Evolutionary conservation across 805 yeast species (phyloP).

Genomic region (Kodamaea fukazawae): DNA sequence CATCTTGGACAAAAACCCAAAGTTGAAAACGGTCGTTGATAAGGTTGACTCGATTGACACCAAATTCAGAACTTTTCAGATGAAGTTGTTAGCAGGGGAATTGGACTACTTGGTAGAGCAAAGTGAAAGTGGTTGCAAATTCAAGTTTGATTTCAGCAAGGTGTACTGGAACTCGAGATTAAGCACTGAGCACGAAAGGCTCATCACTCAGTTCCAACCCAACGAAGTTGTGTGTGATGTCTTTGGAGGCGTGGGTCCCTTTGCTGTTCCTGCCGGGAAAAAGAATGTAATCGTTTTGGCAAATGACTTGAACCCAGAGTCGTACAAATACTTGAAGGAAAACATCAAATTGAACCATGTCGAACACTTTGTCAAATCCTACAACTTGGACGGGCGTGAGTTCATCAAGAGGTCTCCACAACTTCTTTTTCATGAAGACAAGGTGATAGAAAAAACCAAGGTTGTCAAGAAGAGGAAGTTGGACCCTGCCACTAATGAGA

Average conservation of each 20-base stretch:
- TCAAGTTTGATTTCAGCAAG: conserved; percentile 83
- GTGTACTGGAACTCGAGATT: conserved; percentile 98
- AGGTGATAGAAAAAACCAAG: conserved; percentile 34
- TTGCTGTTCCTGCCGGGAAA: conserved; percentile 93
- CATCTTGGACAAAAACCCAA: conserved; percentile 80
- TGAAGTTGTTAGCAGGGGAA: conserved; percentile 91
- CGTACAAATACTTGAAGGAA: conserved; percentile 63
- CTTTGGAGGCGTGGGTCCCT: conserved; percentile 99
- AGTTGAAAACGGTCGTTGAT: conserved; percentile 85
- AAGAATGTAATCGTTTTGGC: conserved; percentile 79
- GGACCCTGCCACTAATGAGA: conserved; percentile 32
- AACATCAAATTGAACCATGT: conserved; percentile 70
- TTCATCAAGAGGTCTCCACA: conserved; percentile 64
- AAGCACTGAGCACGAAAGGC: conserved; percentile 87
- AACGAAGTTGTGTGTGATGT: conserved; percentile 88
- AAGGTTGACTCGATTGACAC: conserved; percentile 85
- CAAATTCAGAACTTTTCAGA: conserved; percentile 84
- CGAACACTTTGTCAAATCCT: conserved; percentile 53
- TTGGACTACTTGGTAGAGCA: conserved; percentile 77
- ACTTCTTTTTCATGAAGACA: conserved; percentile 39
- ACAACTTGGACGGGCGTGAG: conserved; percentile 77
- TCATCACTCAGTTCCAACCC: conserved; percentile 57
- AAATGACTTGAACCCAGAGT: conserved; percentile 89
- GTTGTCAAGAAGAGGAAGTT: conserved; percentile 36
- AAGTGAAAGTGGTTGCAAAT: conserved; percentile 80